Evolutionary conservation across 805 yeast species (phyloP).

Genomic region (Candida sphagnicola): DNA sequence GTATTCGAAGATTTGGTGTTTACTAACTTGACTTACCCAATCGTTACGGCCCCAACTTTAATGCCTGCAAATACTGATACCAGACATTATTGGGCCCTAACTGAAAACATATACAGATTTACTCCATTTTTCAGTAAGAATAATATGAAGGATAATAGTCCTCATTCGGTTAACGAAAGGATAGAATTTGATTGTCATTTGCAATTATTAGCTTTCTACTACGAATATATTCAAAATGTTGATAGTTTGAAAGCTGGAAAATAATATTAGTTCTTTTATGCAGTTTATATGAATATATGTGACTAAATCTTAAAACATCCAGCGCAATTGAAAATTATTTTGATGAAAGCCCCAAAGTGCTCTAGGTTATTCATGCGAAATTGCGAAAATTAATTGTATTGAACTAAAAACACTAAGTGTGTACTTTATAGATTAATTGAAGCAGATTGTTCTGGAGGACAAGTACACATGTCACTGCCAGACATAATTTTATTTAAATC

Average conservation of each 20-base stretch:
- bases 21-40: conserved; percentile 25
- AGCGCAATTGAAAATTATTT: too few relatives aligned
- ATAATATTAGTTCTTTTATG: too few relatives aligned
- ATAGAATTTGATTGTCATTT: conserved; percentile 55
- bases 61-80: conserved; percentile 75
- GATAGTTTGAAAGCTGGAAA: conserved; percentile 22
- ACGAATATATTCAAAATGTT: conserved; percentile 46
- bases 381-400: too few relatives aligned
- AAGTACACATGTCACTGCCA: too few relatives aligned
- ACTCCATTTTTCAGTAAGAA: conserved; percentile 41
- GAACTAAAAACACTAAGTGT: too few relatives aligned
- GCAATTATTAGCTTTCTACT: conserved; percentile 52
- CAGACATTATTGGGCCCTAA: conserved; percentile 57
- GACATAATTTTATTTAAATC: too few relatives aligned
- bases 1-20: conserved; percentile 42
- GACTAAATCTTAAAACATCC: too few relatives aligned
- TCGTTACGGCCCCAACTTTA: conserved; percentile 52
- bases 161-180: conserved; percentile 66
- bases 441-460: too few relatives aligned
- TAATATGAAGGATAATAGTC: conserved; percentile 30
- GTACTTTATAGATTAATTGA: too few relatives aligned
- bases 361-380: too few relatives aligned
- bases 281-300: too few relatives aligned
- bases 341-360: too few relatives aligned
- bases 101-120: conserved; percentile 58